Percentiles rank a stretch among this genome's conserved stretches.
These are phyloP conservation scores for Mortierella sp. DNA, from an alignment of 371 early-diverging fungal genomes.

Conservation along the genomic window DNA sequence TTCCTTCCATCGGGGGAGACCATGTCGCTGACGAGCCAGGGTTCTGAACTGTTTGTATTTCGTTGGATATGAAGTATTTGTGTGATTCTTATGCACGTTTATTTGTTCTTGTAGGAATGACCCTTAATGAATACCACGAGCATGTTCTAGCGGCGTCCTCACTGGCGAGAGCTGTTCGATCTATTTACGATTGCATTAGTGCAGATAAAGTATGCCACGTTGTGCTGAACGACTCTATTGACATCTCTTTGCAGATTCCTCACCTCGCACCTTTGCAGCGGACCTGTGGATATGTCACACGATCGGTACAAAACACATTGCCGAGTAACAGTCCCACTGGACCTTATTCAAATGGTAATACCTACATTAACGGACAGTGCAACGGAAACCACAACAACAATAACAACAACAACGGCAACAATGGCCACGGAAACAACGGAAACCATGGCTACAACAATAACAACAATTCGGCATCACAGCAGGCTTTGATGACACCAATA, in stretches of 20 bases:
- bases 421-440: too few species aligned
- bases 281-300: constrained; percentile 19
- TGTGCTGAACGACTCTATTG: constrained; percentile 83
- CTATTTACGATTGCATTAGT: constrained; percentile 72
- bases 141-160: constrained; percentile 60
- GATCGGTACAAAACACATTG: constrained; percentile 15
- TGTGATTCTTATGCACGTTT: background rate
- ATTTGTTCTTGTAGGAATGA: constrained; percentile 18
- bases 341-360: constrained; percentile 8
- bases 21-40: too few species aligned
- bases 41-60: background rate
- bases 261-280: constrained; percentile 51
- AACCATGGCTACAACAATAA: background rate
- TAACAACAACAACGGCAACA: too few species aligned
- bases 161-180: constrained; percentile 69
- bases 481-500: constrained; percentile 40
- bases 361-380: background rate
- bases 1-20: too few species aligned
- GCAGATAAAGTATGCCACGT: constrained; percentile 72
- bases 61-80: background rate
- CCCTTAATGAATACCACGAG: constrained; percentile 39
- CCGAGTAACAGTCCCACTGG: constrained; percentile 23
- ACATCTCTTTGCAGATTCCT: constrained; percentile 81
- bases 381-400: background rate
- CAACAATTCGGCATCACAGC: constrained; percentile 29